A percentile compares a stretch with the other conserved stretches of the same genome.
These are phyloP conservation scores for Kingdonia uniflora DNA, from an alignment of 164 flowering plant genomes.

Conservation along the genomic window DNA sequence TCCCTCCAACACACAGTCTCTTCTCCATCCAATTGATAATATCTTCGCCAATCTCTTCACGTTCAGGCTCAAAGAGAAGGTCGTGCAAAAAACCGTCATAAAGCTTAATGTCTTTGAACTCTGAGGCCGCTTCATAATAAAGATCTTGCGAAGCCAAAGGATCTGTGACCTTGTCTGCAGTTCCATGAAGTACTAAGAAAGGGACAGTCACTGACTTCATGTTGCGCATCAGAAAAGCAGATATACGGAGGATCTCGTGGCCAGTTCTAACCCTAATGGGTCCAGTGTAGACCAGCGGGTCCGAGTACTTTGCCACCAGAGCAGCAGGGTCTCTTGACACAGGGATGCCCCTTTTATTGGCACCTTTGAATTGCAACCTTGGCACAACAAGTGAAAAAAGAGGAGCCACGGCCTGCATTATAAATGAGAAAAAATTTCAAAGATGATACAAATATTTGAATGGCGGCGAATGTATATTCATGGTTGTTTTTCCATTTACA, in stretches of 20 bases:
- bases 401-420: conserved; percentile 82
- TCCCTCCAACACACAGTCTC: conserved; percentile 18
- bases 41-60: conserved; percentile 70
- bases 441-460: too few species aligned
- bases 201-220: conserved; percentile 74
- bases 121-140: conserved; percentile 67
- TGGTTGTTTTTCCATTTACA: too few species aligned
- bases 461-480: too few species aligned
- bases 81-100: conserved; percentile 93
- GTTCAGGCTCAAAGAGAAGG: conserved; percentile 94
- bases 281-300: conserved; percentile 94
- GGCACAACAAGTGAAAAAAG: conserved; percentile 74
- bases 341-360: conserved; percentile 95
- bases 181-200: conserved; percentile 90
- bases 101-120: conserved; percentile 78
- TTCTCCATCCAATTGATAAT: conserved; percentile 88
- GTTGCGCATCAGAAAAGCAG: conserved; percentile 63
- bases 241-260: conserved; percentile 80
- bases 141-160: conserved; percentile 89
- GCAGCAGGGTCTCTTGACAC: conserved; percentile 94
- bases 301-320: conserved; percentile 78
- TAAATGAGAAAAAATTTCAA: too few species aligned
- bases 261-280: conserved; percentile 95
- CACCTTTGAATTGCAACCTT: conserved; percentile 85
- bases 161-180: conserved; percentile 88